Evolutionary conservation across 371 early-diverging fungal genomes (phyloP).

Genomic region (Apophysomyces variabilis): DNA sequence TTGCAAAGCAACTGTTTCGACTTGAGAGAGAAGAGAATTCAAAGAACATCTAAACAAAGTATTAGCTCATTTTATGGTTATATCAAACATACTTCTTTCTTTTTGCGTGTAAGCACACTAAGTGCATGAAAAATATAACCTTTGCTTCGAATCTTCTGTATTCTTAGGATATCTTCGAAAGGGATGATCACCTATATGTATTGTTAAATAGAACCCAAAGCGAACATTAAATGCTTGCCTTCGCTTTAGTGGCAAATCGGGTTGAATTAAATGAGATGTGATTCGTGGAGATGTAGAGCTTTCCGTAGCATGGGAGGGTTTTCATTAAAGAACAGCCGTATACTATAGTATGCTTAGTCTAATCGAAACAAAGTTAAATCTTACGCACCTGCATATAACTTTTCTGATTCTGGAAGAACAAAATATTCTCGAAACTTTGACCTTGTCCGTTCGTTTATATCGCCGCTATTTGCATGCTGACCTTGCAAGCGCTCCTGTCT

Average conservation of each 20-base stretch:
- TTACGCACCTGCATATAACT: slow-evolving; percentile 49
- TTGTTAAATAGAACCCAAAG: neutral
- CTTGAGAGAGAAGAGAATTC: slow-evolving; percentile 46
- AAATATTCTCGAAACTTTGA: slow-evolving; percentile 62
- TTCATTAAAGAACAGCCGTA: slow-evolving; percentile 53
- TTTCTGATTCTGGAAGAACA: slow-evolving; percentile 64
- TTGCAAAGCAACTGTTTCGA: slow-evolving; percentile 52
- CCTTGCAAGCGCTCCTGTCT: slow-evolving; percentile 26
- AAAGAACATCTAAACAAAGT: slow-evolving; percentile 35
- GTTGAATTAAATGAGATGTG: slow-evolving; percentile 73
- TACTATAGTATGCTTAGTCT: slow-evolving; percentile 20
- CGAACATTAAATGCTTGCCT: slow-evolving; percentile 36
- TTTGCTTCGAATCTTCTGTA: slow-evolving; percentile 44
- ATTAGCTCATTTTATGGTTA: slow-evolving; percentile 11
- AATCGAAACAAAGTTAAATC: neutral
- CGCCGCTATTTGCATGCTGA: slow-evolving; percentile 28
- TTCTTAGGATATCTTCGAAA: slow-evolving; percentile 41
- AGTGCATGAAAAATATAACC: slow-evolving; percentile 45
- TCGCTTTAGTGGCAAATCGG: slow-evolving; percentile 61
- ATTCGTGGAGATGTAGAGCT: slow-evolving; percentile 67
- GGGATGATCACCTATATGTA: slow-evolving; percentile 46
- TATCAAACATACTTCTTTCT: slow-evolving; percentile 33
- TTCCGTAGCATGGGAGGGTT: slow-evolving; percentile 64
- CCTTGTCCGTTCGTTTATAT: slow-evolving; percentile 39
- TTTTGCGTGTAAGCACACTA: slow-evolving; percentile 33